These are phyloP conservation scores for Iberis amara DNA, from an alignment of 441 rosid species.

Conservation along the genomic window DNA sequence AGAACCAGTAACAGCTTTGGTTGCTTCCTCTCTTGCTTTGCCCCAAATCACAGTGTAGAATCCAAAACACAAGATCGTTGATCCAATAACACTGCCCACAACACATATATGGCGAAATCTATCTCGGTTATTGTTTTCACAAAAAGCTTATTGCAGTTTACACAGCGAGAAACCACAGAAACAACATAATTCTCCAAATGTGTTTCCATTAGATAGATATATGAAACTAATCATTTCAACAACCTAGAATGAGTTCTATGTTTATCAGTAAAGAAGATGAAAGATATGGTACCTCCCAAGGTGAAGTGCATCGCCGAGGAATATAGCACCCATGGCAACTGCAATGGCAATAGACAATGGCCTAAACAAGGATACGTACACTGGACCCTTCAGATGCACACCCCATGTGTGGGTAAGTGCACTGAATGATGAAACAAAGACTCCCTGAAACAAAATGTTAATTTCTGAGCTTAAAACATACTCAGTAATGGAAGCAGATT, in stretches of 20 bases:
- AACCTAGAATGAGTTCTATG: constrained; percentile 1
- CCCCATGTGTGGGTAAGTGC: no score
- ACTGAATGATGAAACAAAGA: no score
- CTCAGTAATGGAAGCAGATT: no score
- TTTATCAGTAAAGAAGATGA: background rate
- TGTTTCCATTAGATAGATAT: background rate
- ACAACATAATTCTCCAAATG: no score
- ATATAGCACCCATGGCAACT: constrained; percentile 29
- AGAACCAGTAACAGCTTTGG: constrained; percentile 7
- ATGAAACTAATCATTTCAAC: background rate
- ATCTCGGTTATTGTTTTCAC: no score
- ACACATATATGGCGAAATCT: background rate
- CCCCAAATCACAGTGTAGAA: constrained; percentile 26
- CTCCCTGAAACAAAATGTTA: no score
- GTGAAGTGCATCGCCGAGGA: constrained; percentile 46
- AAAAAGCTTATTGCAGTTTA: no score
- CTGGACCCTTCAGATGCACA: no score
- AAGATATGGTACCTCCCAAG: constrained; percentile 41
- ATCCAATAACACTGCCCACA: constrained; percentile 26
- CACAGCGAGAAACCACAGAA: no score
- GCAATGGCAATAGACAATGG: constrained; percentile 48
- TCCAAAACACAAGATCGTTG: constrained; percentile 20
- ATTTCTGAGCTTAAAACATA: no score
- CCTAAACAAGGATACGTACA: no score
- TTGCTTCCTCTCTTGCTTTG: constrained; percentile 16